Percentiles rank a stretch among this genome's conserved stretches.
Evolutionary conservation across 108 stramenopile species (phyloP).

Genomic region (Fistulifera pelliculosa): DNA sequence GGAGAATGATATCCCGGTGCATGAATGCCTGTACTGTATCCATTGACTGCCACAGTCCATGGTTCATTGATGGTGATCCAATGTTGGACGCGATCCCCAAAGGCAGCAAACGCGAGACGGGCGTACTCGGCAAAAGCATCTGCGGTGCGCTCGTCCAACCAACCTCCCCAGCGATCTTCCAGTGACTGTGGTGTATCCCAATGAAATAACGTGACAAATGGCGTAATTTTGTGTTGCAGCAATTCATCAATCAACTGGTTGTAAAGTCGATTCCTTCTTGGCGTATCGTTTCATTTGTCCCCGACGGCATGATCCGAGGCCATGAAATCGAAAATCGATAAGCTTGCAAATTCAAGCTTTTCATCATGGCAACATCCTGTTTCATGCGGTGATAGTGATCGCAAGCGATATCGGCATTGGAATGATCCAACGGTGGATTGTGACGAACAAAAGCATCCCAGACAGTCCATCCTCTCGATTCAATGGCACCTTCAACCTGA

Average conservation of each 20-base stretch:
- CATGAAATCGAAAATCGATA: constrained; percentile 92
- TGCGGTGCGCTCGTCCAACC: constrained; percentile 43
- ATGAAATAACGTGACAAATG: constrained; percentile 87
- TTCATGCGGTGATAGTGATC: constrained; percentile 86
- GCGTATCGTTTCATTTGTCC: constrained; percentile 43
- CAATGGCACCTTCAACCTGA: constrained; percentile 88
- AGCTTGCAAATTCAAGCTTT: constrained; percentile 69
- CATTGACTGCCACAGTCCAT: constrained; percentile 79
- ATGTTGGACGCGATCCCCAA: constrained; percentile 85
- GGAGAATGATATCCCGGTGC: constrained; percentile 67
- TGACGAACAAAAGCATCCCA: constrained; percentile 82
- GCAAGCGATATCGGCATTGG: constrained; percentile 74
- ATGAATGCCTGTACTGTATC: constrained; percentile 76
- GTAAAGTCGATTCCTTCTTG: constrained; percentile 77
- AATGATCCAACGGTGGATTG: constrained; percentile 47
- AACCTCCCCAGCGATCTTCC: constrained; percentile 75
- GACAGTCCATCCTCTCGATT: constrained; percentile 74
- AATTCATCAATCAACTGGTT: constrained; percentile 76
- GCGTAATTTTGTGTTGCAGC: constrained; percentile 69
- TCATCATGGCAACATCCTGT: constrained; percentile 78
- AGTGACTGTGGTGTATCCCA: constrained; percentile 92
- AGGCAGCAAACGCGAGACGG: constrained; percentile 75
- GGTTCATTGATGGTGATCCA: constrained; percentile 94
- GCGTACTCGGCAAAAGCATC: constrained; percentile 81
- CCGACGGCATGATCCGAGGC: constrained; percentile 82